Evolutionary conservation across 805 yeast genomes (phyloP).

Genomic region (Ascoidea asiatica): DNA sequence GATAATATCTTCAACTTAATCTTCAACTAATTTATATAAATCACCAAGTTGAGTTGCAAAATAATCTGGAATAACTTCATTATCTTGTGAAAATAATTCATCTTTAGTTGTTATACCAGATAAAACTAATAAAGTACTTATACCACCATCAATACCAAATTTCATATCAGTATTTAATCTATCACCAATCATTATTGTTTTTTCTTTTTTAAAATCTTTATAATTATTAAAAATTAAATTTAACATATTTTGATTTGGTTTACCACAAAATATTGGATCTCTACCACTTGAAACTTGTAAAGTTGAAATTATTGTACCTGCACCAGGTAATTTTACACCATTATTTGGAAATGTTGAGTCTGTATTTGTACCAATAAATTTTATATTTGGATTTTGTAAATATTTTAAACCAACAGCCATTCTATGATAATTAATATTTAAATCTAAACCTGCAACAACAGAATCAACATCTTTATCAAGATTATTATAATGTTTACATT

Average conservation of each 20-base stretch:
- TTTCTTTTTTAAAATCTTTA: constrained; percentile 32
- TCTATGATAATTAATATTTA: constrained; percentile 67
- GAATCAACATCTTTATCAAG: constrained; percentile 70
- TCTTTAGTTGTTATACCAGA: constrained; percentile 83
- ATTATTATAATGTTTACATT: constrained; percentile 17
- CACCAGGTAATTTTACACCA: constrained; percentile 83
- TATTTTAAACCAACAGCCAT: constrained; percentile 75
- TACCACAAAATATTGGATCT: constrained; percentile 82
- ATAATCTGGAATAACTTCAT: constrained; percentile 41
- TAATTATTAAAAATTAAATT: constrained; percentile 66
- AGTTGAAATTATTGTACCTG: constrained; percentile 80
- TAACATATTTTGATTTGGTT: constrained; percentile 84
- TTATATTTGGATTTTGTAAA: constrained; percentile 44
- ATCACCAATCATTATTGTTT: constrained; percentile 90
- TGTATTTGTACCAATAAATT: constrained; percentile 85
- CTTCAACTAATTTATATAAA: constrained; percentile 36
- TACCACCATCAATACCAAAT: constrained; percentile 79
- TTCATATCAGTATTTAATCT: constrained; percentile 89
- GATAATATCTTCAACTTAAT: neutral
- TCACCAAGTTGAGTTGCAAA: constrained; percentile 69
- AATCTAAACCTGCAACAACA: constrained; percentile 81
- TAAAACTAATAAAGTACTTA: constrained; percentile 76
- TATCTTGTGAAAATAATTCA: constrained; percentile 28
- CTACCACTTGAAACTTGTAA: constrained; percentile 68
- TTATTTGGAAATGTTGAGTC: constrained; percentile 91